Evolutionary conservation across 169 alveolate genomes (phyloP).

Genomic region (Plasmodium malariae): DNA sequence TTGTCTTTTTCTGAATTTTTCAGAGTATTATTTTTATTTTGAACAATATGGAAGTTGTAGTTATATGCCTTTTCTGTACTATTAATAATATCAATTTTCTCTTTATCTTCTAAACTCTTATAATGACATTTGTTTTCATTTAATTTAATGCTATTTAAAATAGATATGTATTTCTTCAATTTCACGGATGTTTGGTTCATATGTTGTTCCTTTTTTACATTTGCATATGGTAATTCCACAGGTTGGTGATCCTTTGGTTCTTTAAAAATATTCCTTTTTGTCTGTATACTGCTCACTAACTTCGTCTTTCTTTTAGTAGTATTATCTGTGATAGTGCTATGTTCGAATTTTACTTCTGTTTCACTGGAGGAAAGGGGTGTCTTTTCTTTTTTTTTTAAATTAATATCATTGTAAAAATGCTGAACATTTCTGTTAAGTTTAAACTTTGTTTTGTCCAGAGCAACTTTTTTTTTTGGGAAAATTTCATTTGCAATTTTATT

Average conservation of each 20-base stretch:
- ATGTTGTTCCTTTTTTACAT: conserved; percentile 11
- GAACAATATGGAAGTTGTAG: conserved; percentile 10
- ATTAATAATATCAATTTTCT: conserved; percentile 3
- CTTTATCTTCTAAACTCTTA: conserved; percentile 23
- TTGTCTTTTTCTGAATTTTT: conserved; percentile 21
- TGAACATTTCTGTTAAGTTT: neutral
- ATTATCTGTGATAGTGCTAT: neutral
- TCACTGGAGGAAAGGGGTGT: neutral
- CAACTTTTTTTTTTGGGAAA: neutral
- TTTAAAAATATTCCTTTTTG: conserved; percentile 16
- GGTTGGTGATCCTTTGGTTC: conserved; percentile 5
- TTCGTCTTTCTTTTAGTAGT: conserved; percentile 1
- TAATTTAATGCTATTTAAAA: conserved; percentile 21
- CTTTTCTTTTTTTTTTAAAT: conserved; percentile 23
- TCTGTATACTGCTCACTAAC: conserved; percentile 18
- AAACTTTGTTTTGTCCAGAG: neutral
- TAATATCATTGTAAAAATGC: conserved; percentile 2
- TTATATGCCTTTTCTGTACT: conserved; percentile 5
- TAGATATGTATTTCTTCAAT: neutral
- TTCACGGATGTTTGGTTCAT: neutral
- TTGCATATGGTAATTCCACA: conserved; percentile 8
- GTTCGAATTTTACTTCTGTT: neutral
- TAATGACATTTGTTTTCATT: conserved; percentile 4
- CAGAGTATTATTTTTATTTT: conserved; percentile 25
- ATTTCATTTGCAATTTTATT: conserved; percentile 1